These are phyloP conservation scores for Carex kokanica DNA, from an alignment of 176 grass and related monocot genomes.

Conservation along the genomic window DNA sequence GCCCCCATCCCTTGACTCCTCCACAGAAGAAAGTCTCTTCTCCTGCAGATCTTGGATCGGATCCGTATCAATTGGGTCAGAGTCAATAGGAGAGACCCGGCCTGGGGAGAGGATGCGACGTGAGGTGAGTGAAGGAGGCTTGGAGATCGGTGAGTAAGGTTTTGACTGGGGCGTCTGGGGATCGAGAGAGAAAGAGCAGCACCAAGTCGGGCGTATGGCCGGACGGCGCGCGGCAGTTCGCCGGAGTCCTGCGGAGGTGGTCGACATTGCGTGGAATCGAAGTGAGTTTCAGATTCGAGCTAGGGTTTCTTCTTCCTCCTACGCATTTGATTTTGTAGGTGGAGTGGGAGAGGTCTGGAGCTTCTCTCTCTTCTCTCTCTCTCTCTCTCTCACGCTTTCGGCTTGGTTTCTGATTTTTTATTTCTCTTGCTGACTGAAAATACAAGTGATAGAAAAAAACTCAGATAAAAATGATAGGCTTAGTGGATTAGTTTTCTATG, in stretches of 20 bases:
- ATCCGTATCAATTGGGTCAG: conserved; percentile 48
- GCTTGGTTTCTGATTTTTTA: background rate
- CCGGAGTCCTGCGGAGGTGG: conserved; percentile 12
- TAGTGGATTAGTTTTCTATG: background rate
- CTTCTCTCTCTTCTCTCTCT: background rate
- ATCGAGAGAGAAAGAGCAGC: conserved; percentile 65
- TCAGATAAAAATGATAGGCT: background rate
- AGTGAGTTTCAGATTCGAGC: background rate
- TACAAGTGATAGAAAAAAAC: background rate
- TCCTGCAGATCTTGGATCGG: conserved; percentile 35
- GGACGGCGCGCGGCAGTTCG: conserved; percentile 24
- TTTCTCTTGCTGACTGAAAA: background rate
- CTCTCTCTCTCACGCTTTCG: conserved; percentile 14
- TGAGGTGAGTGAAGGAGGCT: conserved; percentile 36
- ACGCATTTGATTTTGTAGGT: conserved; percentile 39
- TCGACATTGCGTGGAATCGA: conserved; percentile 36
- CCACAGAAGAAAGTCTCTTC: conserved; percentile 34
- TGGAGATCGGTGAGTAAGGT: conserved; percentile 35
- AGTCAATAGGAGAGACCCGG: conserved; percentile 62
- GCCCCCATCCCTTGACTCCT: conserved; percentile 11
- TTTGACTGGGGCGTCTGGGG: conserved; percentile 34
- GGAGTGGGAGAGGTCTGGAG: background rate
- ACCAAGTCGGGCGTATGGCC: conserved; percentile 48
- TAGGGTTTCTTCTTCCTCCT: conserved; percentile 35
- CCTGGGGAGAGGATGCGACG: conserved; percentile 63